Base-by-base conservation (phyloP, 2,329 filamentous ascomycete species). In the Teratosphaeria zuluensis region DNA sequence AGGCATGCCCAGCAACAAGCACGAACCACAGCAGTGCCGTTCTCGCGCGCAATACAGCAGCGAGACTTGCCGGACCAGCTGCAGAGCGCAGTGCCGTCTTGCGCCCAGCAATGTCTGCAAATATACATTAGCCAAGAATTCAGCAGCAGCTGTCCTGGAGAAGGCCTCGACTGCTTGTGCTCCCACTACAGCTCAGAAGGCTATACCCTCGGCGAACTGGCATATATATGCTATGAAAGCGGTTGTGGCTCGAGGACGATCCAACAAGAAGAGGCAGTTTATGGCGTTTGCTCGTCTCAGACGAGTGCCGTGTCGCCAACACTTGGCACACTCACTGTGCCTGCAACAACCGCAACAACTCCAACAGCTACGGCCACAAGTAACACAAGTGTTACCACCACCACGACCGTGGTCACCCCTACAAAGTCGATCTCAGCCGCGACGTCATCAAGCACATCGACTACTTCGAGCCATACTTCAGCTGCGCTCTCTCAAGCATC, bases 141-240 rank as follows among this genome's bases (percentile, higher is more conserved):
- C 46, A 16, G 19, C 28, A 19, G 56, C 3, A 59, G 53, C 42
- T 69, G 67, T 33, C 52, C 59, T 2, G 46, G 56, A 52, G 64
- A 69, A 51, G 51, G 24, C 14, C 56, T 68, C 11, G 56, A 58
- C 1, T 73, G 70, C 57, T 57, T 73, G 8, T 73, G 70, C 60
- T 64, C 63, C 24, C 46, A 62, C 31, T 72, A 72, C 60, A 69
- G 68, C 61, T 58, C 61, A 12, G 42, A 66, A 38, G 69, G 69
- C 12, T 68, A 63, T 55, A 69, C 69, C 2, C 59, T 73, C 9
- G 71, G 71, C 30, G 71, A 73, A 58, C 59, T 70, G 5, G 70
- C 66, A 1, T 62, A 68, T 54, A 53, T 66, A 31, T 70, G 68
- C 55, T 32, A 66, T 11, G 33, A 61, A 19, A 21, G 52, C 28